Evolutionary conservation across 2,329 filamentous ascomycete genomes (phyloP).

Genomic region (Chalara sp.): DNA sequence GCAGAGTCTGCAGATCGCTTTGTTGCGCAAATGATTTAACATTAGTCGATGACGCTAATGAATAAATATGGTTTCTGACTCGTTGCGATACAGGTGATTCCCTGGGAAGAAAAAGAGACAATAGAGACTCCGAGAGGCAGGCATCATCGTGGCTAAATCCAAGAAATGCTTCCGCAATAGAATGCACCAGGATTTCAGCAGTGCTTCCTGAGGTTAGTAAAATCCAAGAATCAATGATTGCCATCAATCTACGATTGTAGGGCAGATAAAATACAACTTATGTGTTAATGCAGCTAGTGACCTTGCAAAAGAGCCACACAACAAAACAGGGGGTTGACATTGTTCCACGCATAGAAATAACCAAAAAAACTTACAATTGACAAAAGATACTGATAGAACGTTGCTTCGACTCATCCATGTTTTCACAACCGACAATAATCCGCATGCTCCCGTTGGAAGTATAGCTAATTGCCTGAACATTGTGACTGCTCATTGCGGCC

Average conservation of each 20-base stretch:
- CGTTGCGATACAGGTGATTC: slow-evolving; percentile 5
- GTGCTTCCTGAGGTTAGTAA: background rate
- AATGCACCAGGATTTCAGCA: slow-evolving; percentile 14
- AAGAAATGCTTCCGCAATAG: slow-evolving; percentile 13
- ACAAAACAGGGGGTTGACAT: background rate
- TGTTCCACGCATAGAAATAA: too few relatives aligned
- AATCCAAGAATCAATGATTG: too few relatives aligned
- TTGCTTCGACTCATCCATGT: slow-evolving; percentile 14
- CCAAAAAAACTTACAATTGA: slow-evolving; percentile 12
- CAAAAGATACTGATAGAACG: slow-evolving; percentile 16
- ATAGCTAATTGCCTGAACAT: slow-evolving; percentile 17
- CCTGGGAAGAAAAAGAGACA: background rate
- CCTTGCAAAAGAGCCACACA: background rate
- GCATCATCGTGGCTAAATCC: slow-evolving; percentile 17
- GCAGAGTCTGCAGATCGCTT: slow-evolving; percentile 9
- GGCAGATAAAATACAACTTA: too few relatives aligned
- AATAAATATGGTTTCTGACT: slow-evolving; percentile 16
- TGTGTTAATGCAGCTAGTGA: too few relatives aligned
- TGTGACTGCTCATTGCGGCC: slow-evolving; percentile 8
- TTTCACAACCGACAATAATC: slow-evolving; percentile 18
- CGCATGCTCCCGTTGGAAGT: slow-evolving; percentile 9
- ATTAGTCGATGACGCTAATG: slow-evolving; percentile 10
- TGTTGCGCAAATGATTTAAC: slow-evolving; percentile 7
- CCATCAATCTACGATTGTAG: too few relatives aligned
- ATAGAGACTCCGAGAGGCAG: slow-evolving; percentile 10